These are phyloP conservation scores for Opeltia flavorubescens DNA, from an alignment of 495 filamentous ascomycete species.

Conservation along the genomic window DNA sequence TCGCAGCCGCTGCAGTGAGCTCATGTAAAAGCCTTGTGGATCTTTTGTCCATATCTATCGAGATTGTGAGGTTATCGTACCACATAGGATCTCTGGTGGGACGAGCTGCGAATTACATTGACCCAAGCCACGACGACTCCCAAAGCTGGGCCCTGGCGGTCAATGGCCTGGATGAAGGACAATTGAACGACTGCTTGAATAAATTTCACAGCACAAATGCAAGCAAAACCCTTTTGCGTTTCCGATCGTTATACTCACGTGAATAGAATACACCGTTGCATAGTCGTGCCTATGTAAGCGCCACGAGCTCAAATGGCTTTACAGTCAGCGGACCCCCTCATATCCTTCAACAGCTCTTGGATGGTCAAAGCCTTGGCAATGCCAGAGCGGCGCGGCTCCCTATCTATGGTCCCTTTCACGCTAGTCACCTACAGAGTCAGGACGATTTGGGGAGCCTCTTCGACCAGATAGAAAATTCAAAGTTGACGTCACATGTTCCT, in stretches of 20 bases:
- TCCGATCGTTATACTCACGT: not conserved
- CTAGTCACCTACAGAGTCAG: too few relatives aligned
- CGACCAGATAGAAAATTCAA: too few relatives aligned
- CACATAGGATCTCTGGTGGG: constrained; percentile 45
- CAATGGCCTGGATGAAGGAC: constrained; percentile 25
- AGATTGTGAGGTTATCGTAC: constrained; percentile 56
- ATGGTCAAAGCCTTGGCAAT: too few relatives aligned
- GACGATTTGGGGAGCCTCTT: too few relatives aligned
- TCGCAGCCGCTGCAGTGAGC: constrained; percentile 57
- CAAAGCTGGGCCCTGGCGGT: constrained; percentile 34
- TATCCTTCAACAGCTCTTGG: too few relatives aligned
- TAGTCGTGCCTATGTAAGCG: too few relatives aligned
- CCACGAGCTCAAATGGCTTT: too few relatives aligned
- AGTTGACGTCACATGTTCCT: too few relatives aligned
- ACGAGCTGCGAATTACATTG: not conserved
- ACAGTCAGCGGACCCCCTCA: too few relatives aligned
- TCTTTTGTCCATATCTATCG: constrained; percentile 49
- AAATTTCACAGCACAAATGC: constrained; percentile 29
- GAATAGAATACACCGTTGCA: too few relatives aligned
- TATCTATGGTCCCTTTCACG: too few relatives aligned
- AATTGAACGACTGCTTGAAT: constrained; percentile 27
- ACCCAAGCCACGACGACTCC: constrained; percentile 28
- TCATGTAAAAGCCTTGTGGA: constrained; percentile 48
- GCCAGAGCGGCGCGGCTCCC: too few relatives aligned
- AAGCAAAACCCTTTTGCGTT: not conserved